Conservation (phyloP, 2,329 filamentous ascomycete genomes). For the Pseudogymnoascus sp. region DNA sequence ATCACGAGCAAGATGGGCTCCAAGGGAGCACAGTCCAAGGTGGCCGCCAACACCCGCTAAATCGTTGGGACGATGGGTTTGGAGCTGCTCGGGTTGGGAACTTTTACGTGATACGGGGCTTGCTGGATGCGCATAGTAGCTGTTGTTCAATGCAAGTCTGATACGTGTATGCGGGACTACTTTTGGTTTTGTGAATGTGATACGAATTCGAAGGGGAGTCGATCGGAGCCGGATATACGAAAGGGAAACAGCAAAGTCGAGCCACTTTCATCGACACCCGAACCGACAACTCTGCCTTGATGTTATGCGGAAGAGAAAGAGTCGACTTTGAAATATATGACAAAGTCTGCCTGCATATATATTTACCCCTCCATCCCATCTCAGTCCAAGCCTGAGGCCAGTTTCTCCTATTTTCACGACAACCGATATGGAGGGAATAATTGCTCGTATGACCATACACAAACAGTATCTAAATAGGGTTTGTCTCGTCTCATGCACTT, state of each 20-base stretch:
- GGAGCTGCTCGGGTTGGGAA: constrained; percentile 12
- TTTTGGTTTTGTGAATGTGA: not conserved
- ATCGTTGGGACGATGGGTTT: constrained; percentile 19
- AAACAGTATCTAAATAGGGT: not conserved
- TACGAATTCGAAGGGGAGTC: not conserved
- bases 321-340: not conserved
- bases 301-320: not conserved
- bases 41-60: constrained; percentile 81
- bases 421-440: not conserved
- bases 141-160: constrained; percentile 15
- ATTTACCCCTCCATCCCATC: not conserved
- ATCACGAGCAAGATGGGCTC: constrained; percentile 95
- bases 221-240: not conserved
- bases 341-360: not conserved
- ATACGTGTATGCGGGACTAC: constrained; percentile 11
- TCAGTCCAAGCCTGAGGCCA: not conserved
- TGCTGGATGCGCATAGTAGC: constrained; percentile 14
- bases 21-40: constrained; percentile 82
- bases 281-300: not conserved
- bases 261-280: not conserved
- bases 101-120: constrained; percentile 10
- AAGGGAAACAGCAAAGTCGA: not conserved
- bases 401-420: not conserved
- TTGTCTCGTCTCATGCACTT: too few relatives aligned
- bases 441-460: not conserved